Evolutionary conservation across 768 basidiomycete species (phyloP), one percentile per base, ranked within the genome.

Genomic region (Mycena vitilis): DNA sequence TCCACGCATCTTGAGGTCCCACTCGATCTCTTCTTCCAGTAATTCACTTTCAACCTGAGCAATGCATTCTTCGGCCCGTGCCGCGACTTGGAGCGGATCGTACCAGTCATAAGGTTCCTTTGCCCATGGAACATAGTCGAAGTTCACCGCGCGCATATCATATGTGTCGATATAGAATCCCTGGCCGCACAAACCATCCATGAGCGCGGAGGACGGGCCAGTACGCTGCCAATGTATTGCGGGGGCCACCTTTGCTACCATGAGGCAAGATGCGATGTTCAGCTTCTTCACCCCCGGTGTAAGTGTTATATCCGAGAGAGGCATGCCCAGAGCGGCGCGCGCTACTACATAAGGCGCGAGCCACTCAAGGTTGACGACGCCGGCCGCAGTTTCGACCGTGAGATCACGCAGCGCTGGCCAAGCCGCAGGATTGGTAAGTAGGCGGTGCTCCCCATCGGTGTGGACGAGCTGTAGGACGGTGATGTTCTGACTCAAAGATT

Each of bases 151-250:
- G 12, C 60, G 60, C 49, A 51, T 52, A 9, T 61, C 60, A 10
- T 16, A 52, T 22, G 52, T 49, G 49, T 51, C 49, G 48, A 60
- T 18, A 18, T 51, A 61, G 22, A 61, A 61, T 10, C 49, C 49
- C 22, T 37, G 37, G n/a, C 40, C 49, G 20, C 40, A 23, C 4
- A 42, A 15, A 13, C 49, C 60, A 34, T 61, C 60, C 34, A 61
- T 61, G 37, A 61, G 60, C 47, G 47, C 59, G 48, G 9, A 48
- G 34, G 59, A 60, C 12, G 57, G 57, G 16, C 44, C 58, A 22
- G 20, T 16, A 38, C 25, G 23, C 38, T 38, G 49, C 49, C 37
- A 25, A 4, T 42, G 51, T 48, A 61, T 51, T 5, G 22, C 10
- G 37, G 48, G 58, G 20, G 58, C 30, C 6, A n/a, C 30, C 34